Evolutionary conservation across 768 basidiomycete species (phyloP).

Genomic region (Rhizopogon sp.): DNA sequence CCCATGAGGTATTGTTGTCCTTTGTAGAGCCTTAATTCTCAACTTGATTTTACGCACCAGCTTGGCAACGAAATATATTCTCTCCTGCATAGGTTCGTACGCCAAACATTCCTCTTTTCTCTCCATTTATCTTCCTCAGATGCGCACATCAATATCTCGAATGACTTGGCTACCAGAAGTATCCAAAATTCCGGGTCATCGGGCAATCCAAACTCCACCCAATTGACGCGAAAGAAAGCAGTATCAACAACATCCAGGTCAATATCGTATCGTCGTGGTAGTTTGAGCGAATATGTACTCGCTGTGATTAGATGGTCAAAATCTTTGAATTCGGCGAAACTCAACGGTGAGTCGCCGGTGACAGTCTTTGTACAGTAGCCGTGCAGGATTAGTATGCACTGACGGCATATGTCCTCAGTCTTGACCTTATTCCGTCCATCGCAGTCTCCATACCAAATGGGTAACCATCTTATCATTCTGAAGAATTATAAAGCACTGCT

Average conservation of each 20-base stretch:
- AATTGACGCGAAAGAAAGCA: slow-evolving; percentile 50
- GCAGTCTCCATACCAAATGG: slow-evolving; percentile 35
- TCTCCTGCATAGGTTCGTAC: slow-evolving; percentile 58
- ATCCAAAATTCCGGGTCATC: slow-evolving; percentile 56
- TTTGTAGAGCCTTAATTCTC: background rate
- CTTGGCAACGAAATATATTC: slow-evolving; percentile 47
- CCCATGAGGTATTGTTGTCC: slow-evolving; percentile 28
- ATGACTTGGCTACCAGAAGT: slow-evolving; percentile 41
- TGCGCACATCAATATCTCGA: slow-evolving; percentile 11
- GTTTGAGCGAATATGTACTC: background rate
- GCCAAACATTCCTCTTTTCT: slow-evolving; percentile 65
- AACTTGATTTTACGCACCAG: background rate
- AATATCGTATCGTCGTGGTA: background rate
- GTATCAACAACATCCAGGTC: slow-evolving; percentile 51
- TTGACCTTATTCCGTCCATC: slow-evolving; percentile 67
- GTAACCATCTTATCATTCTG: slow-evolving; percentile 31
- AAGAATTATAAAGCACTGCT: slow-evolving; percentile 65
- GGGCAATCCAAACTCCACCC: slow-evolving; percentile 39
- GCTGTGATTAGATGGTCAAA: slow-evolving; percentile 30
- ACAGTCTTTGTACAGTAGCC: background rate
- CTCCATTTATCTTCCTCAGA: slow-evolving; percentile 59
- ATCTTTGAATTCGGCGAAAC: slow-evolving; percentile 34
- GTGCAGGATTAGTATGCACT: background rate
- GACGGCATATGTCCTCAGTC: slow-evolving; percentile 32
- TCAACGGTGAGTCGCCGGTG: slow-evolving; percentile 36